A percentile compares a stretch with the other conserved stretches of the same genome.
phyloP scores from a whole-genome alignment of 208 protist genomes.

The Endotrypanum monterogeii region DNA sequence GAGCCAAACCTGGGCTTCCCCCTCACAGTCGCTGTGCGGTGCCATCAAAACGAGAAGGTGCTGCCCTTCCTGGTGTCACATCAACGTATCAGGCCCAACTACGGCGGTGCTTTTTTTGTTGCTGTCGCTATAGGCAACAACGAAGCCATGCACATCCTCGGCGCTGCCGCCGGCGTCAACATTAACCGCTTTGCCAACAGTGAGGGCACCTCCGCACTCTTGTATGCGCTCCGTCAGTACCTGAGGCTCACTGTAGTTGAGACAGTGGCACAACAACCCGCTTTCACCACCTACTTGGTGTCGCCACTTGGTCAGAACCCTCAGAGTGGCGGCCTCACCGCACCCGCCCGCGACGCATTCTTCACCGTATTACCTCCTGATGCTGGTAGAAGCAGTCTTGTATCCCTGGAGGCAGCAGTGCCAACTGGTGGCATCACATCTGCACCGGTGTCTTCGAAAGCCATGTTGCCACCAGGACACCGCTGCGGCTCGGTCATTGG shows the following conservation, averaged over 20 bases:
- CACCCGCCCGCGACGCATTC: background rate
- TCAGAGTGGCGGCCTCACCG: background rate
- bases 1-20: constrained; percentile 56
- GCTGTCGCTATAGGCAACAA: constrained; percentile 34
- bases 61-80: constrained; percentile 23
- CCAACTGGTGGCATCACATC: background rate
- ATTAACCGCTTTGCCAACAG: constrained; percentile 45
- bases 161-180: constrained; percentile 22
- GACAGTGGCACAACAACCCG: background rate
- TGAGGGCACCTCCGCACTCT: constrained; percentile 35
- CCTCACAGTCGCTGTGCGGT: constrained; percentile 36
- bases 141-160: constrained; percentile 25
- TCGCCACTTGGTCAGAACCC: background rate
- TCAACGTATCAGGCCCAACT: constrained; percentile 40
- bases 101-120: constrained; percentile 37
- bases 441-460: background rate
- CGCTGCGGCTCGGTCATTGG: background rate
- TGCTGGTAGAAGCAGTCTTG: background rate
- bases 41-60: constrained; percentile 25
- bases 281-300: background rate
- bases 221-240: constrained; percentile 37
- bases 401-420: background rate
- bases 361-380: background rate
- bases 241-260: constrained; percentile 3
- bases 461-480: background rate